phyloP scores from a whole-genome alignment of 2,329 filamentous ascomycete genomes.

The Setomelanomma holmii region DNA sequence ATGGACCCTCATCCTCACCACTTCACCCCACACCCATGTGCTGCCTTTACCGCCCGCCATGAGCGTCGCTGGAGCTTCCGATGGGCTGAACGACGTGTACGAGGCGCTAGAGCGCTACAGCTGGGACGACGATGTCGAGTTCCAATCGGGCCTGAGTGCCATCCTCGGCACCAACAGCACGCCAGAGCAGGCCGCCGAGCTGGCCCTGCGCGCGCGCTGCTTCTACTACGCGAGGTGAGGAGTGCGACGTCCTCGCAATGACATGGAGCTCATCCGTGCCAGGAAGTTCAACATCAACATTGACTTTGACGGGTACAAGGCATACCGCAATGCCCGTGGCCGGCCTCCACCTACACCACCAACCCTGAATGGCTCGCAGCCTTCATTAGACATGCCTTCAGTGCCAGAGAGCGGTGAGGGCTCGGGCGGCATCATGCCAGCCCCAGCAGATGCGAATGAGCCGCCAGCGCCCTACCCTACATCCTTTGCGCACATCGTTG shows the following conservation, averaged over 20 bases:
- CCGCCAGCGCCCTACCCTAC: conserved; percentile 75
- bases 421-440: conserved; percentile 31
- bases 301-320: conserved; percentile 72
- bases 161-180: conserved; percentile 67
- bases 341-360: conserved; percentile 28
- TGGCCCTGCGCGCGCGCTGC: conserved; percentile 60
- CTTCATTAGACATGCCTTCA: conserved; percentile 9
- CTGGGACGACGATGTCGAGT: conserved; percentile 72
- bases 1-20: conserved; percentile 12
- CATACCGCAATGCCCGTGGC: conserved; percentile 60
- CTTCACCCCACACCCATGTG: conserved; percentile 30
- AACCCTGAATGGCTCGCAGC: conserved; percentile 21
- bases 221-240: conserved; percentile 68
- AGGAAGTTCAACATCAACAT: conserved; percentile 59
- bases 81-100: conserved; percentile 55
- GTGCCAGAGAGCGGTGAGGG: conserved; percentile 14
- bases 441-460: conserved; percentile 28
- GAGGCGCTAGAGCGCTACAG: conserved; percentile 69
- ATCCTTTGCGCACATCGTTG: conserved; percentile 84
- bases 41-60: conserved; percentile 20
- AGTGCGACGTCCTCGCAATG: neutral
- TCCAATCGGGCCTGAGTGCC: conserved; percentile 70
- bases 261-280: conserved; percentile 10
- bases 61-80: conserved; percentile 29
- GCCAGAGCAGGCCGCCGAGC: conserved; percentile 19